Evolutionary conservation across 2,329 filamentous ascomycete species (phyloP).

Genomic region (Aureobasidium vineae): DNA sequence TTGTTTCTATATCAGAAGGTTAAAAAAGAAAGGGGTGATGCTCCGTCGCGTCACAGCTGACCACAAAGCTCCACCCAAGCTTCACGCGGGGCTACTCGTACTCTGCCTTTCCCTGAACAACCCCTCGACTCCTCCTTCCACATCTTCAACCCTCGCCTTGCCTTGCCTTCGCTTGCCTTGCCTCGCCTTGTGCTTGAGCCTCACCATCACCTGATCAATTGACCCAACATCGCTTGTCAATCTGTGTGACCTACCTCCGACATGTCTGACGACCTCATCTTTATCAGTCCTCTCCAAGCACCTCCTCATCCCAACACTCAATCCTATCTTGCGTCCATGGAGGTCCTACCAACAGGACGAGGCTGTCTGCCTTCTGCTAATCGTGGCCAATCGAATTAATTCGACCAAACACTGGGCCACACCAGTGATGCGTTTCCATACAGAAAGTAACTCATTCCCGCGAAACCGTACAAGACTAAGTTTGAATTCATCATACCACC

Average conservation of each 20-base stretch:
- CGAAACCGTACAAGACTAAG: background rate
- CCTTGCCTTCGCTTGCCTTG: background rate
- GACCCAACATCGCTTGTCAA: background rate
- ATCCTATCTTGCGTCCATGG: background rate
- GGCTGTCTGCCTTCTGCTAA: background rate
- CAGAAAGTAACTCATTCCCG: background rate
- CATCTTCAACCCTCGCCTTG: background rate
- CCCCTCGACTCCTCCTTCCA: background rate
- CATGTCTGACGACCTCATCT: background rate
- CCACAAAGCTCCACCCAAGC: background rate
- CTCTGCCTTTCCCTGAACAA: background rate
- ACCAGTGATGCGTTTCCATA: background rate
- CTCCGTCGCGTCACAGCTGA: conserved; percentile 10
- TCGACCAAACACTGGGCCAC: too few relatives aligned
- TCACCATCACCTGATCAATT: background rate
- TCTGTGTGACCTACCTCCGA: background rate
- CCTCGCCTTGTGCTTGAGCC: background rate
- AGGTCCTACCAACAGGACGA: background rate
- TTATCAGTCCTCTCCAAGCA: background rate
- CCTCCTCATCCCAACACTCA: background rate
- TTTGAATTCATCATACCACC: background rate
- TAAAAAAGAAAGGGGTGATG: conserved; percentile 12
- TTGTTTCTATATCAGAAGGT: background rate
- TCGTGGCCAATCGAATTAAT: background rate
- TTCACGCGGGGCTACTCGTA: background rate